Conservation (phyloP, 2,329 filamentous ascomycete species). For the Aureobasidium sp. region DNA sequence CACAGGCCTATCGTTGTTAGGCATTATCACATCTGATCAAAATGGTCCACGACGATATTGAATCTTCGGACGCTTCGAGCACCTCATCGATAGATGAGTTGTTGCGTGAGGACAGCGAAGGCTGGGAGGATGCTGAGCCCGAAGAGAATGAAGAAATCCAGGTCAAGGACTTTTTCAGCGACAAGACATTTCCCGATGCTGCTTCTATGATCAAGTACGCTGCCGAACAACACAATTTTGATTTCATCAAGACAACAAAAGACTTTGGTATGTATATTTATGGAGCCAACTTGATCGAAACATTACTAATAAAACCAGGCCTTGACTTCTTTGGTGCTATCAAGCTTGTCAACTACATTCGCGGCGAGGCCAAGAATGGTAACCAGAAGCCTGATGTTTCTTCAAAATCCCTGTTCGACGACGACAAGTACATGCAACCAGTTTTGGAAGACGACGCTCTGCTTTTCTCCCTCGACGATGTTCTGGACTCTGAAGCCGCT, state of each 20-base stretch:
- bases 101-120: conserved; percentile 28
- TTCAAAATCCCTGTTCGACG: conserved; percentile 56
- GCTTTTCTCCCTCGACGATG: conserved; percentile 77
- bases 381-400: conserved; percentile 49
- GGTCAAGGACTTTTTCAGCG: conserved; percentile 36
- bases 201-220: conserved; percentile 34
- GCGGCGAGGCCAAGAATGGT: conserved; percentile 34
- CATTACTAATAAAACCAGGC: conserved; percentile 22
- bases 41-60: conserved; percentile 15
- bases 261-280: conserved; percentile 29
- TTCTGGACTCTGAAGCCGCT: conserved; percentile 10
- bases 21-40: background rate
- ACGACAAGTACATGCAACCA: conserved; percentile 76
- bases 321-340: conserved; percentile 40
- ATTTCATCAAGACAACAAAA: conserved; percentile 31
- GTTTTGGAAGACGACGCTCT: conserved; percentile 84
- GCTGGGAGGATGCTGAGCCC: conserved; percentile 40
- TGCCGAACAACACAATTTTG: conserved; percentile 33
- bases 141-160: conserved; percentile 31
- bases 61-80: conserved; percentile 19
- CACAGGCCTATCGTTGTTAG: background rate
- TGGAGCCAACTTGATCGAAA: background rate
- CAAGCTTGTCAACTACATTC: conserved; percentile 45
- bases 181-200: conserved; percentile 28
- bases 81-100: conserved; percentile 18